Evolutionary conservation across 352 stramenopile genomes (phyloP).

Genomic region (Phytophthora tentaculata): DNA sequence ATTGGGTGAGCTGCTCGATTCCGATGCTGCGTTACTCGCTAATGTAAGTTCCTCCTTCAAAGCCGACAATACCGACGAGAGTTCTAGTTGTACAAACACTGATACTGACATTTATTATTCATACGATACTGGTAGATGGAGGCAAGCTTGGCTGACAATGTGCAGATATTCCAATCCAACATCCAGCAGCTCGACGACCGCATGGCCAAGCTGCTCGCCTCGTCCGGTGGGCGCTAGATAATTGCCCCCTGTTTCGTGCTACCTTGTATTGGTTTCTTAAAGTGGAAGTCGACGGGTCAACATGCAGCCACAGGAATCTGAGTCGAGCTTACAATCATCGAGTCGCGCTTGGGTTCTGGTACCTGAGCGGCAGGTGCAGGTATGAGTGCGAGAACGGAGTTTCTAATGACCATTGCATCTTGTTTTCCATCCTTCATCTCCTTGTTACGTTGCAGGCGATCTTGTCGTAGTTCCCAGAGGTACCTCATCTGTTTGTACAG

Average conservation of each 20-base stretch:
- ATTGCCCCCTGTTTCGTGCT: slow-evolving; percentile 16
- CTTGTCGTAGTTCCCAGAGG: slow-evolving; percentile 56
- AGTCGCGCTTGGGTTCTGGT: slow-evolving; percentile 46
- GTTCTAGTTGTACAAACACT: slow-evolving; percentile 1
- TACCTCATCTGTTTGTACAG: slow-evolving; percentile 80
- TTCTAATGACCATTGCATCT: slow-evolving; percentile 39
- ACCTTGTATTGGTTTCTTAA: slow-evolving; percentile 30
- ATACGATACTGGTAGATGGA: slow-evolving; percentile 60
- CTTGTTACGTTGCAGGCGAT: slow-evolving; percentile 40
- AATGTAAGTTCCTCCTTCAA: slow-evolving; percentile 69
- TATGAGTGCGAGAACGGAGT: slow-evolving; percentile 46
- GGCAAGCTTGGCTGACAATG: slow-evolving; percentile 71
- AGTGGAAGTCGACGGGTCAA: slow-evolving; percentile 12
- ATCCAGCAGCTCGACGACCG: slow-evolving; percentile 78
- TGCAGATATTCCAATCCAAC: slow-evolving; percentile 80
- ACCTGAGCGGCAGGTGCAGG: slow-evolving; percentile 40
- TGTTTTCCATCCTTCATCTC: slow-evolving; percentile 30
- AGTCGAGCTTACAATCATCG: slow-evolving; percentile 30
- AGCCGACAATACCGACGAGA: too few relatives aligned
- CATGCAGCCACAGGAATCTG: slow-evolving; percentile 26
- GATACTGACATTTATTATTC: slow-evolving; percentile 14
- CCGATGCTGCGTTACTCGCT: slow-evolving; percentile 63
- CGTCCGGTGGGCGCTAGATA: slow-evolving; percentile 24
- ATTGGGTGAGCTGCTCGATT: slow-evolving; percentile 65
- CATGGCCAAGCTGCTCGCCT: slow-evolving; percentile 57